Conservation (phyloP, 2,329 filamentous ascomycete genomes). For the Ambrosiella cleistominuta region DNA sequence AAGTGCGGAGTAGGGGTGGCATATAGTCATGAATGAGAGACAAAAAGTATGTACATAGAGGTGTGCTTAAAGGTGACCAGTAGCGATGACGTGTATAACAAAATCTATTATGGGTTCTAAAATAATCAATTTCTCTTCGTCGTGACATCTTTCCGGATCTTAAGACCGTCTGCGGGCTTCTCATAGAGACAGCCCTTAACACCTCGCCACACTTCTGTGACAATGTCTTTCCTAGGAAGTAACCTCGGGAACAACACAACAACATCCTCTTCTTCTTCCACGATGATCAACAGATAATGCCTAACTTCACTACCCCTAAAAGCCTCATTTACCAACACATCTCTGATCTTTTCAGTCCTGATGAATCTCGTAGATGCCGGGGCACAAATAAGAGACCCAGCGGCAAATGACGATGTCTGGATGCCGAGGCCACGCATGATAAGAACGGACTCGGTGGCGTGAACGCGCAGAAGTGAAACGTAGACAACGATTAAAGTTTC, state of each 20-base stretch:
- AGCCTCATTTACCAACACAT: constrained; percentile 88
- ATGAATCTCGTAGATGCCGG: constrained; percentile 44
- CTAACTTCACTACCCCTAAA: constrained; percentile 82
- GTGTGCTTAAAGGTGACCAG: background rate
- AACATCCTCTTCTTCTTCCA: constrained; percentile 71
- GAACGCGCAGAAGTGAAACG: constrained; percentile 27
- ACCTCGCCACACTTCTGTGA: constrained; percentile 84
- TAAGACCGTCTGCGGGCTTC: constrained; percentile 7
- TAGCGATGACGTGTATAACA: background rate
- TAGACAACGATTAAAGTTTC: constrained; percentile 22
- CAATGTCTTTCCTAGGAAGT: constrained; percentile 52
- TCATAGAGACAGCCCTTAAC: constrained; percentile 65
- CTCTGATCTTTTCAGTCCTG: constrained; percentile 77
- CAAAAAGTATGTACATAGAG: background rate
- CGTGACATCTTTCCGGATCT: constrained; percentile 2
- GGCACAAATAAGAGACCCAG: constrained; percentile 38
- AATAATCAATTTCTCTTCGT: background rate
- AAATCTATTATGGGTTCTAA: background rate
- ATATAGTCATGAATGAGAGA: constrained; percentile 3
- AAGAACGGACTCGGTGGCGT: constrained; percentile 64
- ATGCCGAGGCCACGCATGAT: constrained; percentile 80
- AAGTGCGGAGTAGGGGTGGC: constrained; percentile 15
- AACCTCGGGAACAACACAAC: constrained; percentile 88
- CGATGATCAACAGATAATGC: constrained; percentile 78
- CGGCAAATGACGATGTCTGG: constrained; percentile 54